Conservation (phyloP, 352 stramenopile genomes). For the Pythium scleroteichum region DNA sequence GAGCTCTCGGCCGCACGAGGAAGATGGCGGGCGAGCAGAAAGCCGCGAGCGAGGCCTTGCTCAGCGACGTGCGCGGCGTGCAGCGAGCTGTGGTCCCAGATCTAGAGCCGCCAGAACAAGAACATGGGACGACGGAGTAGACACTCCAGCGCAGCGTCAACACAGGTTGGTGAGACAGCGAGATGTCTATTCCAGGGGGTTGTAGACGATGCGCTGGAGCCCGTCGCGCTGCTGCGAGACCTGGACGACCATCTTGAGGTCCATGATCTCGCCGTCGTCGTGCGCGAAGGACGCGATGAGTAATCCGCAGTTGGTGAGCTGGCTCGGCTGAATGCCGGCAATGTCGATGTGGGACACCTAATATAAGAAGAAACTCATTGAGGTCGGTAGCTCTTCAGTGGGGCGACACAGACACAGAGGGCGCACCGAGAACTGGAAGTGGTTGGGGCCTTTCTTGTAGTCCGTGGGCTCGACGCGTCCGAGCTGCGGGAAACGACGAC, state of each 20-base stretch:
- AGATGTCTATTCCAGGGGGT: conserved; percentile 67
- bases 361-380: background rate
- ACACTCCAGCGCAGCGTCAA: background rate
- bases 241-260: conserved; percentile 90
- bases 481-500: conserved; percentile 47
- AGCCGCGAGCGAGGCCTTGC: conserved; percentile 27
- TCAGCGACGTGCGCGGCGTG: conserved; percentile 42
- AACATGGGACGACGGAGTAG: conserved; percentile 7
- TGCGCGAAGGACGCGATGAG: conserved; percentile 82
- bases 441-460: conserved; percentile 68
- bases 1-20: conserved; percentile 57
- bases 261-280: conserved; percentile 70
- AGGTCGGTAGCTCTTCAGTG: no score
- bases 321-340: conserved; percentile 70
- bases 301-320: conserved; percentile 87
- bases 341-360: conserved; percentile 75
- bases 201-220: conserved; percentile 88
- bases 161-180: background rate
- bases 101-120: background rate
- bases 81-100: conserved; percentile 36
- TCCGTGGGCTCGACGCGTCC: conserved; percentile 62
- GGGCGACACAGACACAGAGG: conserved; percentile 18
- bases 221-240: conserved; percentile 73
- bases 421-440: conserved; percentile 85
- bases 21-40: conserved; percentile 65